Evolutionary conservation across 1,284 basidiomycete genomes (phyloP).

Genomic region (Cryptococcus hybrid): DNA sequence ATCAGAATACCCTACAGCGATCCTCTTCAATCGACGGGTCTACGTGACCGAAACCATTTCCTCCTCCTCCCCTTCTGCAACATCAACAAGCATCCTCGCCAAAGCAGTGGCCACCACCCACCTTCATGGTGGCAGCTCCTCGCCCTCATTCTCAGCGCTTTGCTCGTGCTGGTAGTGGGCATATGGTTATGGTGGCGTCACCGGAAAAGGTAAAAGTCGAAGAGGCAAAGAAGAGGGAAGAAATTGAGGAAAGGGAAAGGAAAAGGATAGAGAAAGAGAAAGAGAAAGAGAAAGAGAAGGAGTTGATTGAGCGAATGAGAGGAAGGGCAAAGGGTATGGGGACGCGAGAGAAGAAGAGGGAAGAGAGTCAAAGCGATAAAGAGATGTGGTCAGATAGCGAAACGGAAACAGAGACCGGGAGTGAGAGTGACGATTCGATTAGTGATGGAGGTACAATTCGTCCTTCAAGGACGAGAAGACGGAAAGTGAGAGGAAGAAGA

Average conservation of each 20-base stretch:
- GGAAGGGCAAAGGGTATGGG: slow-evolving; percentile 10
- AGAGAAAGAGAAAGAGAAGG: slow-evolving; percentile 7
- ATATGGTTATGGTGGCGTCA: slow-evolving; percentile 23
- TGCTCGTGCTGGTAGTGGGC: slow-evolving; percentile 14
- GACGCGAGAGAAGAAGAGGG: slow-evolving; percentile 7
- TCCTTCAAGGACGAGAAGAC: slow-evolving; percentile 2
- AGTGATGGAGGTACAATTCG: slow-evolving; percentile 12
- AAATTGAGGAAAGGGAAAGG: slow-evolving; percentile 18
- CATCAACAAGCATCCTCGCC: slow-evolving; percentile 8
- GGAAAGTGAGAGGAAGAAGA: slow-evolving; percentile 12
- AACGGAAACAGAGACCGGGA: slow-evolving; percentile 13
- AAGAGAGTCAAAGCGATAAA: slow-evolving; percentile 9
- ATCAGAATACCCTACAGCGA: neutral
- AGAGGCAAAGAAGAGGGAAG: slow-evolving; percentile 7
- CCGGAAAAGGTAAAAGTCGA: slow-evolving; percentile 8
- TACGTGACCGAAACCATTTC: neutral
- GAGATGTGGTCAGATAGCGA: slow-evolving; percentile 21
- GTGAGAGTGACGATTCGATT: slow-evolving; percentile 18
- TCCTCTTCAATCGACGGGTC: neutral
- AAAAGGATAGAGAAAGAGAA: slow-evolving; percentile 15
- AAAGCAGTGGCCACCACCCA: slow-evolving; percentile 20
- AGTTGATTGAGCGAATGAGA: slow-evolving; percentile 4
- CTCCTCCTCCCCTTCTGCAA: neutral
- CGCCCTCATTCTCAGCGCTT: slow-evolving; percentile 21
- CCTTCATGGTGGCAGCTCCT: slow-evolving; percentile 40